Percentiles rank a stretch among this genome's conserved stretches.
These are phyloP conservation scores for Nadsonia fulvescens DNA, from an alignment of 805 yeast species.

Conservation along the genomic window DNA sequence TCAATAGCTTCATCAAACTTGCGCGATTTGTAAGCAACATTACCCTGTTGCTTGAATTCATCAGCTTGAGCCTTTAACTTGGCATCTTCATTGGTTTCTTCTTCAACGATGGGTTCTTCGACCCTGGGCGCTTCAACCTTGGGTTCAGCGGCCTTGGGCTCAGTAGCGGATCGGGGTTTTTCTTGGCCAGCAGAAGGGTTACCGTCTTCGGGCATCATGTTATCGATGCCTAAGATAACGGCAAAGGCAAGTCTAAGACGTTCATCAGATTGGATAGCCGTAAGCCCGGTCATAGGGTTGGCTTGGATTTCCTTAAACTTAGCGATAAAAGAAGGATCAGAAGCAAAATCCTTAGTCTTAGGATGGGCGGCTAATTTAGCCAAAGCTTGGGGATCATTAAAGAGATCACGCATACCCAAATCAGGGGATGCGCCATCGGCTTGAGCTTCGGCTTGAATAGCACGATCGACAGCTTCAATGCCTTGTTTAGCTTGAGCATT, in stretches of 20 bases:
- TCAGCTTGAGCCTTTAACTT: conserved; percentile 21
- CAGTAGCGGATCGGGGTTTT: conserved; percentile 8
- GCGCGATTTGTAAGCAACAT: conserved; percentile 66
- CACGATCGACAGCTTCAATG: conserved; percentile 45
- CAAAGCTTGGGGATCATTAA: conserved; percentile 64
- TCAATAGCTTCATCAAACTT: conserved; percentile 87
- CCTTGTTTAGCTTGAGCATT: conserved; percentile 85
- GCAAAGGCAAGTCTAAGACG: conserved; percentile 81
- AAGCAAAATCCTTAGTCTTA: conserved; percentile 69
- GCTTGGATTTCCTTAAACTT: conserved; percentile 35
- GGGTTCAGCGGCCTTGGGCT: conserved; percentile 14
- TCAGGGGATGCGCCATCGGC: conserved; percentile 34
- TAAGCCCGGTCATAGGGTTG: conserved; percentile 60
- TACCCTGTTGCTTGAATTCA: conserved; percentile 66
- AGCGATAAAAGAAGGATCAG: conserved; percentile 67
- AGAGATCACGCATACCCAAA: conserved; percentile 59
- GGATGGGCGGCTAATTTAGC: conserved; percentile 67
- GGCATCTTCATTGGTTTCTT: conserved; percentile 20
- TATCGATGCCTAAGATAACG: conserved; percentile 60
- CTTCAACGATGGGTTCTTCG: conserved; percentile 18
- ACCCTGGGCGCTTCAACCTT: conserved; percentile 12
- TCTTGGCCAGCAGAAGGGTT: conserved; percentile 10
- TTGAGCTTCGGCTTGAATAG: conserved; percentile 31
- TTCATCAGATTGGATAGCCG: conserved; percentile 60
- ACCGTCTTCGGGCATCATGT: conserved; percentile 17